Base-by-base conservation (phyloP, 1,139 yeast species). In the Blastobotrys illinoisensis region DNA sequence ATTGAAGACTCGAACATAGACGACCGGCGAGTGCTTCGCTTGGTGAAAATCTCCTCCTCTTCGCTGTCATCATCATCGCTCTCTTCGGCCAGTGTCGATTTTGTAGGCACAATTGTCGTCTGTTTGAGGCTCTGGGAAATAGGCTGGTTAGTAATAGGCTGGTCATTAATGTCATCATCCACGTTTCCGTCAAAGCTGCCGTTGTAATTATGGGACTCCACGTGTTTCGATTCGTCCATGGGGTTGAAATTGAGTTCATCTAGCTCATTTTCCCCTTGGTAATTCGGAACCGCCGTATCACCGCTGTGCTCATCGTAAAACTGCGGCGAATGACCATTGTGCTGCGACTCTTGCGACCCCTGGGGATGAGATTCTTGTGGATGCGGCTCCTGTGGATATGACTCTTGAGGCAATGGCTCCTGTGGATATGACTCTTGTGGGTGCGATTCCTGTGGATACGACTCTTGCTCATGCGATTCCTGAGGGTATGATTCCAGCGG, bases 41-140 rank as follows among this genome's bases (percentile, higher is more conserved):
- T 11, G 16, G 16, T 62, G 16, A 21, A 4, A 21, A 32, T 56
- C 61, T 5, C 52, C 54, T 57, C 57, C 11, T 56, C 62, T 2
- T 60, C 66, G 7, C 32, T 26, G 3, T 61, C 67, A 7, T 63
- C 67, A 6, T 62, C 66, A 40, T 63, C 67, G 20, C 56, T 58
- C 45, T 65, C 68, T 52, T 66, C 70, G 3, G 67, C 62, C 54
- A 70, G 59, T 11, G 62, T 61, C 1, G 70, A 65, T 53, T 67
- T 68, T 3, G 63, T 62, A 1, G 74, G 74, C 19, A 64, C 59
- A 20, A 70, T 62, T 11, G 64, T 64, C 14, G 62, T 63, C 18
- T 63, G 49, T 46, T 61, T 63, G 11, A 64, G 54, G 2, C 60
- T 54, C 44, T 59, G 59, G n/a, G 58, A 56, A 16, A 51, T 21